Evolutionary conservation across 306 rosid species (phyloP).

Genomic region (Citrullus amarus): DNA sequence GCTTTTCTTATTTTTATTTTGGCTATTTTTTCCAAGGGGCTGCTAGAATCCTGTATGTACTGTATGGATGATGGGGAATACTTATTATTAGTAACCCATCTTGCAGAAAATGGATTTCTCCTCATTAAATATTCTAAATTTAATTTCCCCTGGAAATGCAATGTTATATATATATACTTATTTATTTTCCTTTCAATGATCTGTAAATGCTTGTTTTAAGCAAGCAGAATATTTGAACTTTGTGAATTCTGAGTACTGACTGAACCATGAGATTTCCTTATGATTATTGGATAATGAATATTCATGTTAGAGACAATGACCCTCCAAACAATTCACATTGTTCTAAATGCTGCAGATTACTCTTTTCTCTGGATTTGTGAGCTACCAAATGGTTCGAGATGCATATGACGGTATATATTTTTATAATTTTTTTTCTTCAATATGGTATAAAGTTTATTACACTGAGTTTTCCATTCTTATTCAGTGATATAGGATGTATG

Average conservation of each 20-base stretch:
- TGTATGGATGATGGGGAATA: not conserved
- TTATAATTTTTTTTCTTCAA: not conserved
- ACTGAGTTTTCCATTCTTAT: not conserved
- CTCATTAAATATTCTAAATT: not conserved
- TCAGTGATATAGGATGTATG: not conserved
- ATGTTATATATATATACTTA: not conserved
- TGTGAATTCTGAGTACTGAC: not conserved
- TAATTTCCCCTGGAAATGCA: not conserved
- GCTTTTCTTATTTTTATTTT: not conserved
- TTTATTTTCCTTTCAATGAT: not conserved
- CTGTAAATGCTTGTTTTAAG: not conserved
- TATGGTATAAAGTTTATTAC: not conserved
- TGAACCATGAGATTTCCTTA: not conserved
- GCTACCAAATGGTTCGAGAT: slow-evolving; percentile 99
- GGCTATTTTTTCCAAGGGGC: not conserved
- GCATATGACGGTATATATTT: slow-evolving; percentile 75
- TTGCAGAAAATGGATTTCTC: not conserved
- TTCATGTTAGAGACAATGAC: not conserved
- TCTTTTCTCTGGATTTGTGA: slow-evolving; percentile 96
- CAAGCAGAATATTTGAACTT: not conserved
- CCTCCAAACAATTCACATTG: not conserved
- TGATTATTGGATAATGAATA: not conserved
- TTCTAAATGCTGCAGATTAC: slow-evolving; percentile 58
- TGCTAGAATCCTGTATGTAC: not conserved
- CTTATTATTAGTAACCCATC: not conserved